Base-by-base conservation (phyloP, 1,284 basidiomycete genomes). In the Tylopilus sp. region DNA sequence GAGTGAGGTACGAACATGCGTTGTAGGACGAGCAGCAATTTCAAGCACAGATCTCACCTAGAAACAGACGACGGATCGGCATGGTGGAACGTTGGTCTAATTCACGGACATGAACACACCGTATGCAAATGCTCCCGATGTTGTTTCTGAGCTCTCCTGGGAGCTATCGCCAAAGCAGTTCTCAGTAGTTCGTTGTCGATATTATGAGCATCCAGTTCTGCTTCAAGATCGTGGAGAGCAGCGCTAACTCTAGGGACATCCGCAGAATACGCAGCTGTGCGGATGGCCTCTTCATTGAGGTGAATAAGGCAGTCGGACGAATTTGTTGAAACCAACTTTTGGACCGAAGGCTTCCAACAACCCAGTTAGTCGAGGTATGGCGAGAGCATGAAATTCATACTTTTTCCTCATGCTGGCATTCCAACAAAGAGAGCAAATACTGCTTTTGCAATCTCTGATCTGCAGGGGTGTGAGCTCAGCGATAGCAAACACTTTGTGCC, bases 321-420 rank as follows among this genome's bases (percentile, higher is more conserved):
- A 33, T 94, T 76, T 43, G 76, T 86, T 44, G 77, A 77, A 36
- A 96, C 85, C 10, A 98, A 74, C 63, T 94, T 91, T 73, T 98
- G 96, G 25, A 98, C 84, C 0, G 93, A 95, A 20, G 94, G 90
- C 90, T 91, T 60, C 24, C 33, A 47, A 53, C 19, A 19, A 43
- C 15, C 19, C 26, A 14, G 43, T 64, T 31, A 58, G 43, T 42
- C 28, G 6, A 43, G 19, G 19, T n/a, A 42, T 32, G 10, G 10
- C 35, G 20, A 48, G 14, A 8, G 9, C 9, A 48, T 22, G 28
- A 15, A 28, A 50, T 28, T 20, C 64, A 35, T 64, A 86, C 90
- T 81, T 98, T 98, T 67, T 95, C 92, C 69, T 97, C 92, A 60
- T 93, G 89, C 67, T 97, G 94, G 48, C 90, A 92, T 52, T 85